Conservation (phyloP, 371 early-diverging fungal genomes). For the Apophysomyces sp. region DNA sequence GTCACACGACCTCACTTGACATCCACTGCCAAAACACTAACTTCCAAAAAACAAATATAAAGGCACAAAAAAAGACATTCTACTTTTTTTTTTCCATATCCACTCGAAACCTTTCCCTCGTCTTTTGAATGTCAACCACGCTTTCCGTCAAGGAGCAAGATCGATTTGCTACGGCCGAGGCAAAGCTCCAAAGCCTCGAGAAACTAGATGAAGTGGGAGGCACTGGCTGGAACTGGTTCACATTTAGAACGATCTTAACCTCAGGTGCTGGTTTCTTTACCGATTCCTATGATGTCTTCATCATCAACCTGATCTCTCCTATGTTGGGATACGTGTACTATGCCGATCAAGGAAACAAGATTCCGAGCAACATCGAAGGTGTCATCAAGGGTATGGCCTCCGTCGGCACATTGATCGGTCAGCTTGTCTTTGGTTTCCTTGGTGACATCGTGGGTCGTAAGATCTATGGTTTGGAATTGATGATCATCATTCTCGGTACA, state of each 20-base stretch:
- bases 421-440: slow-evolving; percentile 83
- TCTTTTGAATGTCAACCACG: slow-evolving; percentile 4
- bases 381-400: slow-evolving; percentile 81
- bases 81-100: slow-evolving; percentile 1
- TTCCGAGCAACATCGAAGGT: slow-evolving; percentile 66
- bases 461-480: slow-evolving; percentile 86
- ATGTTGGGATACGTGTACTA: slow-evolving; percentile 82
- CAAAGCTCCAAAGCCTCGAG: slow-evolving; percentile 35
- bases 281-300: slow-evolving; percentile 88
- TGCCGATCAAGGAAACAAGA: slow-evolving; percentile 48
- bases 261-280: slow-evolving; percentile 89
- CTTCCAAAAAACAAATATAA: slow-evolving; percentile 7
- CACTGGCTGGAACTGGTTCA: slow-evolving; percentile 56
- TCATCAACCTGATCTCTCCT: slow-evolving; percentile 76
- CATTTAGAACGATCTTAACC: slow-evolving; percentile 78
- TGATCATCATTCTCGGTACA: slow-evolving; percentile 78
- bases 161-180: slow-evolving; percentile 28
- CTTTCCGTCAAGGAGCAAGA: slow-evolving; percentile 20
- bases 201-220: slow-evolving; percentile 22
- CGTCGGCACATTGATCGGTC: slow-evolving; percentile 83
- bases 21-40: background rate
- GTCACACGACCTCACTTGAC: slow-evolving; percentile 19
- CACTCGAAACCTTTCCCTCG: background rate
- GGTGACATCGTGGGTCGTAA: slow-evolving; percentile 84
- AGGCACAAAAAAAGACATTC: background rate